Base-by-base conservation (phyloP, 495 filamentous ascomycete species). In the Penicillium macrosclerotiorum region DNA sequence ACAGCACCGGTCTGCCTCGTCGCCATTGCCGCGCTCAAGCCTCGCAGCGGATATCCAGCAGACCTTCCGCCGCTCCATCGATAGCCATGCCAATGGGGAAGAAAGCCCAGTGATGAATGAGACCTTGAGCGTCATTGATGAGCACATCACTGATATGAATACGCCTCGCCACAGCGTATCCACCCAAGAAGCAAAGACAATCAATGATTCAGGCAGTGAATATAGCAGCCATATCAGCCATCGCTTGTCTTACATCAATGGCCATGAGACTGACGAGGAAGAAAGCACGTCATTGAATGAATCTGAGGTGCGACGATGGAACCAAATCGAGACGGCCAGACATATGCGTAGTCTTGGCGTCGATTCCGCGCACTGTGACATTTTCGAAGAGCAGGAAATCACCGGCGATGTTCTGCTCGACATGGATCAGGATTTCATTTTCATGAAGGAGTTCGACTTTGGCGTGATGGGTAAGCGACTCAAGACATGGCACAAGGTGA, bases 371-470 rank as follows among this genome's bases (percentile, higher is more conserved):
- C 91, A 96, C 50, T 97, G 94, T 63, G 85, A 92, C 32, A 85
- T 96, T 8, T 99, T 99, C 55, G 77, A 85, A 52, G 90, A 96
- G 54, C 90, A 99, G 69, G 94, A 99, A 64, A 96, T 99, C 43
- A 82, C 86, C 9, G 94, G 94, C 26, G 89, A 96, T 49, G 90
- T 96, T 9, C 68, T 99, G 12, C 69, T 99, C 37, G 88, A 89
- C 16, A 94, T 99, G 91, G 86, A 95, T 50, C 94, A 97, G 63
- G 82, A 86, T 19, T 90, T 90, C 24, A 66, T 96, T 3, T 91
- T 95, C 61, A 81, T 97, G 68, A 96, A 95, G 64, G 92, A 93
- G 41, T 90, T 97, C 51, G 89, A 97, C 40, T 78, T 99, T 53
- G 94, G 94, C 8, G 86, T 91, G 8, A 88, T 96, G 47, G 91